Conservation (phyloP, 371 early-diverging fungal species). For the Mortierella sp. region DNA sequence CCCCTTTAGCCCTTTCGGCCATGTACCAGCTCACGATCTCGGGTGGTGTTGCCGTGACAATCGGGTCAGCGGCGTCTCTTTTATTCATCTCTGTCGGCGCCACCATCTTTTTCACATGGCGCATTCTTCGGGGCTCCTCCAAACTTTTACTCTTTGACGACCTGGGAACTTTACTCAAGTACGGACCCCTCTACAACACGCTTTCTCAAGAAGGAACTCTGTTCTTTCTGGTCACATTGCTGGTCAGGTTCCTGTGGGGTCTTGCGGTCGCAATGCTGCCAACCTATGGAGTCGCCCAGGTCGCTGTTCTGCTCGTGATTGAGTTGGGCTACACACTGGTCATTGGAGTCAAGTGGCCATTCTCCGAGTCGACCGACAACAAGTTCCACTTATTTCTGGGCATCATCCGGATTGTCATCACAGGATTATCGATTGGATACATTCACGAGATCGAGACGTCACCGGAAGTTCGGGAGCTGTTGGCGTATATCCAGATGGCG, state of each 20-base stretch:
- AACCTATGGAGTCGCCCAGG: slow-evolving; percentile 48
- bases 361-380: slow-evolving; percentile 46
- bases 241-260: slow-evolving; percentile 52
- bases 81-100: slow-evolving; percentile 35
- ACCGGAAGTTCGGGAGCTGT: slow-evolving; percentile 35
- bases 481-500: slow-evolving; percentile 53
- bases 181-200: slow-evolving; percentile 66
- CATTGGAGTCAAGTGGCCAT: slow-evolving; percentile 49
- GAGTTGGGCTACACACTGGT: slow-evolving; percentile 43
- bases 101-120: slow-evolving; percentile 49
- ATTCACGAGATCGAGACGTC: slow-evolving; percentile 29
- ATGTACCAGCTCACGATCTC: slow-evolving; percentile 55
- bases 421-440: slow-evolving; percentile 38
- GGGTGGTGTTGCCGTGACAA: slow-evolving; percentile 22
- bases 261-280: slow-evolving; percentile 43
- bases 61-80: slow-evolving; percentile 23
- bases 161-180: slow-evolving; percentile 61
- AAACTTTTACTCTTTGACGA: slow-evolving; percentile 59
- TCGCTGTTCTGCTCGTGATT: slow-evolving; percentile 34
- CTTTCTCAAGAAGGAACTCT: slow-evolving; percentile 61
- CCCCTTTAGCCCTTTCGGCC: slow-evolving; percentile 43
- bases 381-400: slow-evolving; percentile 52
- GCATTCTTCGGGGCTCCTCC: slow-evolving; percentile 41
- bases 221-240: slow-evolving; percentile 60
- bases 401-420: slow-evolving; percentile 43